phyloP scores from a whole-genome alignment of 2,329 filamentous ascomycete genomes.

The Pseudogymnoascus destructans region DNA sequence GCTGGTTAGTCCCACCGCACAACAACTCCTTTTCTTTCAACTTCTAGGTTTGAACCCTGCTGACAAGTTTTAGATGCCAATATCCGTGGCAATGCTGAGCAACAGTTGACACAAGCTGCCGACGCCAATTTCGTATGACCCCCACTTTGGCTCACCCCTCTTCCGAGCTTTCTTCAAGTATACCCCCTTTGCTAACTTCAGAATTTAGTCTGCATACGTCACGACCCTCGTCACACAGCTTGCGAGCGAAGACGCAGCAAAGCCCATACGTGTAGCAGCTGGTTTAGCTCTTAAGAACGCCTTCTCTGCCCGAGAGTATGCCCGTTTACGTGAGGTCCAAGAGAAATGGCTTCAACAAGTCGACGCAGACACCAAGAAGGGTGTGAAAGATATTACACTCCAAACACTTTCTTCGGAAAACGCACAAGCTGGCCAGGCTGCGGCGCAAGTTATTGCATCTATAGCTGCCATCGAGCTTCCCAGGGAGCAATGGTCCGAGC shows the following conservation, averaged over 20 bases:
- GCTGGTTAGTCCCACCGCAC: conserved; percentile 50
- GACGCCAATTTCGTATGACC: conserved; percentile 83
- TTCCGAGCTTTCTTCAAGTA: conserved; percentile 14
- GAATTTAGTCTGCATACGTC: conserved; percentile 70
- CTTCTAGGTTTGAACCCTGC: conserved; percentile 17
- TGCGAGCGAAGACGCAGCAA: conserved; percentile 73
- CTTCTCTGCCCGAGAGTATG: conserved; percentile 84
- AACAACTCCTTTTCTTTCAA: conserved; percentile 11
- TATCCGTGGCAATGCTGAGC: conserved; percentile 81
- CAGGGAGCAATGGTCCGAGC: conserved; percentile 80
- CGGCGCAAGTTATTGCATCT: conserved; percentile 88
- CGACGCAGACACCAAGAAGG: conserved; percentile 66
- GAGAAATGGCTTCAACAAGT: conserved; percentile 83
- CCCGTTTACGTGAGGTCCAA: conserved; percentile 79
- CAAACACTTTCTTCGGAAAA: conserved; percentile 73
- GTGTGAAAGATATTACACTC: conserved; percentile 82
- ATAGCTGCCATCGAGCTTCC: conserved; percentile 93
- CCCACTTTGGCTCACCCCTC: conserved; percentile 24
- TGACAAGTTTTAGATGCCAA: conserved; percentile 57
- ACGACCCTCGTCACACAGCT: conserved; percentile 86
- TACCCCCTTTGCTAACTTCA: conserved; percentile 16
- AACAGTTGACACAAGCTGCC: conserved; percentile 83
- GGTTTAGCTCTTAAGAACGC: conserved; percentile 97
- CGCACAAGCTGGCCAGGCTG: conserved; percentile 70
- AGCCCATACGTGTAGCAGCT: conserved; percentile 81